Conservation (phyloP, 2,329 filamentous ascomycete species). For the Aspergillus tamarii region DNA sequence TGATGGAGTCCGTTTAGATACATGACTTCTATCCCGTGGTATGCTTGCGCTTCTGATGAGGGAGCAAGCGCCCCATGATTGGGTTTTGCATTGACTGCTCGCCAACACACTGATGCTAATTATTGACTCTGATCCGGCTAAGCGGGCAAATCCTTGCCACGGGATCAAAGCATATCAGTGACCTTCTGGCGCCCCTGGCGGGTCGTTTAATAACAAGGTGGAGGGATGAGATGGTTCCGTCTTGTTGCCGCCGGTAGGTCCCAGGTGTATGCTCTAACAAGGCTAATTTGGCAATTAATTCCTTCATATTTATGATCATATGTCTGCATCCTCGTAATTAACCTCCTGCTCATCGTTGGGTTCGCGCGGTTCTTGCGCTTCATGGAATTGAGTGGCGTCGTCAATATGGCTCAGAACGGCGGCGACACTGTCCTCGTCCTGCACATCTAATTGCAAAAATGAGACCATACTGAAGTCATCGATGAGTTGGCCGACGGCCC, state of each 20-base stretch:
- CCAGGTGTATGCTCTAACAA: neutral
- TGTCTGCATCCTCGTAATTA: conserved; percentile 48
- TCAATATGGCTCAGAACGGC: conserved; percentile 89
- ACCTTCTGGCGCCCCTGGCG: neutral
- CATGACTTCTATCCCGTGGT: neutral
- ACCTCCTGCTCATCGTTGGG: conserved; percentile 67
- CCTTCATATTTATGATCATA: conserved; percentile 10
- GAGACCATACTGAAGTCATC: conserved; percentile 99
- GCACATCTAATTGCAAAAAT: conserved; percentile 85
- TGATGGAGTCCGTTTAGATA: conserved; percentile 4
- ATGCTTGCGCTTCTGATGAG: neutral
- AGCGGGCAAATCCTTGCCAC: neutral
- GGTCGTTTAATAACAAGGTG: neutral
- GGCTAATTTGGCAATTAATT: neutral
- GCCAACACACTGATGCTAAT: no score
- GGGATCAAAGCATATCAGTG: neutral
- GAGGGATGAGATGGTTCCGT: neutral
- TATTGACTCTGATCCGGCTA: neutral
- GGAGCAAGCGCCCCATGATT: neutral
- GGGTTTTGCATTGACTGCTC: neutral
- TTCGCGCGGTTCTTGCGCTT: conserved; percentile 88
- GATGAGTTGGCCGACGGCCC: conserved; percentile 85
- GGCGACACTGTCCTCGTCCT: conserved; percentile 88
- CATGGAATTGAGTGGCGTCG: conserved; percentile 89
- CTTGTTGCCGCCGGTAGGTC: neutral